A percentile compares a stretch with the other conserved stretches of the same genome.
Conservation (phyloP, 2,329 filamentous ascomycete species). For the Parafenestella ontariensis region DNA sequence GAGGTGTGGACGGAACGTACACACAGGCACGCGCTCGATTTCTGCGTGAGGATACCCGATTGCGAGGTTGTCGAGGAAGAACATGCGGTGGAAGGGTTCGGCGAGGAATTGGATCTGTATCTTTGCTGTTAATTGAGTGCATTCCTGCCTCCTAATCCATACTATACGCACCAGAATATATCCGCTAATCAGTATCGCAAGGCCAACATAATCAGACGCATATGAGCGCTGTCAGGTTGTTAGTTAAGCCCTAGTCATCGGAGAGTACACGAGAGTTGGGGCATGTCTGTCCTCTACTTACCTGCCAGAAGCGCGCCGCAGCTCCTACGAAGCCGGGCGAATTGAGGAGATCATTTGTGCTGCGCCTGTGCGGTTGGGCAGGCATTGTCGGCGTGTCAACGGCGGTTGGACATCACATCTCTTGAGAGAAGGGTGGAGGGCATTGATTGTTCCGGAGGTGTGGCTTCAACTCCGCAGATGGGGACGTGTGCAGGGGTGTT, state of each 20-base stretch:
- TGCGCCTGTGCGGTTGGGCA: slow-evolving; percentile 36
- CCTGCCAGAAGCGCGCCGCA: slow-evolving; percentile 60
- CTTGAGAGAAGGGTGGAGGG: slow-evolving; percentile 3
- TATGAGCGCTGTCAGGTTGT: slow-evolving; percentile 72
- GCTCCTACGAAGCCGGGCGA: slow-evolving; percentile 54
- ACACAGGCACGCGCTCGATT: slow-evolving; percentile 80
- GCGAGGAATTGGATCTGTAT: slow-evolving; percentile 70
- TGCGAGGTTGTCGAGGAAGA: slow-evolving; percentile 81
- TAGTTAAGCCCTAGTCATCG: background rate
- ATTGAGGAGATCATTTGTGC: slow-evolving; percentile 31
- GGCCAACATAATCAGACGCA: slow-evolving; percentile 85
- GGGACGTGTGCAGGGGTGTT: slow-evolving; percentile 7
- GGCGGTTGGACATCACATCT: slow-evolving; percentile 23
- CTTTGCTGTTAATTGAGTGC: slow-evolving; percentile 13
- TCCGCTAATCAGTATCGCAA: slow-evolving; percentile 71
- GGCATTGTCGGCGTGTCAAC: slow-evolving; percentile 37
- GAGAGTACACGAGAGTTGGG: background rate
- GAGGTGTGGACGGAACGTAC: slow-evolving; percentile 55
- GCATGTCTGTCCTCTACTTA: slow-evolving; percentile 20
- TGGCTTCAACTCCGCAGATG: slow-evolving; percentile 27
- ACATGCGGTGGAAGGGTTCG: slow-evolving; percentile 93
- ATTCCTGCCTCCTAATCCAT: background rate
- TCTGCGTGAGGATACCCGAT: slow-evolving; percentile 89
- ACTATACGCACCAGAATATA: slow-evolving; percentile 65
- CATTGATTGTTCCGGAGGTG: slow-evolving; percentile 24